Evolutionary conservation across 371 early-diverging fungal species (phyloP).

Genomic region (Aphelidium insulamus): DNA sequence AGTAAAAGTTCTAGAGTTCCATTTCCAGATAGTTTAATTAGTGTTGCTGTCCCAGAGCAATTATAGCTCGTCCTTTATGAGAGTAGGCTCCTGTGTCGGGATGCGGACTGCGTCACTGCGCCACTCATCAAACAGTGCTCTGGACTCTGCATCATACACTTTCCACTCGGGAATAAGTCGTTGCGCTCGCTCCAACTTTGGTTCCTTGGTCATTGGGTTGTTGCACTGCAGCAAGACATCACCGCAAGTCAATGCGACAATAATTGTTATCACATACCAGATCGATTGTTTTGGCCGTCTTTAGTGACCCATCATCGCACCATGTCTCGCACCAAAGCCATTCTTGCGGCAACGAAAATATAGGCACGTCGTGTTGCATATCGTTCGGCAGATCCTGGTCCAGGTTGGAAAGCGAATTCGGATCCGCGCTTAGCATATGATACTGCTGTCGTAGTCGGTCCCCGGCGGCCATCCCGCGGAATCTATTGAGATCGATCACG

Average conservation of each 20-base stretch:
- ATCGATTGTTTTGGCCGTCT: constrained; percentile 82
- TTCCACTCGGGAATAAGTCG: constrained; percentile 86
- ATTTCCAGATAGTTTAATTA: too few species aligned
- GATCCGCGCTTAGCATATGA: constrained; percentile 67
- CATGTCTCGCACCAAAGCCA: constrained; percentile 97
- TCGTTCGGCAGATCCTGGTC: constrained; percentile 95
- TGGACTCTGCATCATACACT: constrained; percentile 35
- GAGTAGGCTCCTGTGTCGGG: too few species aligned
- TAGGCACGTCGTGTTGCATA: constrained; percentile 74
- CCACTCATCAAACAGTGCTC: too few species aligned
- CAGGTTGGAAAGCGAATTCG: constrained; percentile 70
- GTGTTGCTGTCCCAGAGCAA: too few species aligned
- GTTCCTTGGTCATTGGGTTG: constrained; percentile 89
- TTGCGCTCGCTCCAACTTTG: constrained; percentile 76
- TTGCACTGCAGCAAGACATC: constrained; percentile 41
- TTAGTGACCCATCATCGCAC: constrained; percentile 67
- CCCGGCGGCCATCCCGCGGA: constrained; percentile 80
- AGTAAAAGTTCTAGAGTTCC: too few species aligned
- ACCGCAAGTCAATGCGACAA: not conserved
- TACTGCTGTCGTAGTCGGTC: constrained; percentile 80
- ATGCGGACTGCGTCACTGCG: too few species aligned
- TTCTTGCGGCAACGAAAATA: constrained; percentile 74
- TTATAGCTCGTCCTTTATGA: too few species aligned
- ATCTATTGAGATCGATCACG: constrained; percentile 70
- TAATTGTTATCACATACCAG: constrained; percentile 24